Evolutionary conservation across 2,329 filamentous ascomycete genomes (phyloP).

Genomic region (Colletotrichum navitas): DNA sequence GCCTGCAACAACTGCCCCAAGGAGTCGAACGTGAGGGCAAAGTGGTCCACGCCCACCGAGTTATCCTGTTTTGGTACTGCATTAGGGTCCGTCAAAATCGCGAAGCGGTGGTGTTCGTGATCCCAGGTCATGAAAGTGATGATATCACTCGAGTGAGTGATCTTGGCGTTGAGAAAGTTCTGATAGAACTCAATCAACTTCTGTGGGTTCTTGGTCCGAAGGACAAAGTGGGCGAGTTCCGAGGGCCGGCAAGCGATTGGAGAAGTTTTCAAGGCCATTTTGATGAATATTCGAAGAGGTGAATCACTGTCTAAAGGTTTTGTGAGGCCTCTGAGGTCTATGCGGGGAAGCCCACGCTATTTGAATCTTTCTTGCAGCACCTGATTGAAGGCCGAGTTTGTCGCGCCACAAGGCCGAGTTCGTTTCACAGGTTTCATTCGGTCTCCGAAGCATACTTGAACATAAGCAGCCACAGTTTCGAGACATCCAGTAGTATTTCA

Average conservation of each 20-base stretch:
- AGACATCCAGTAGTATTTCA: neutral
- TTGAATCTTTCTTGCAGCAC: neutral
- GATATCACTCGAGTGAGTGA: slow-evolving; percentile 45
- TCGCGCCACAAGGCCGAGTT: neutral
- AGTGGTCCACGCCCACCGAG: slow-evolving; percentile 55
- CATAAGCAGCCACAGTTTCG: too few relatives aligned
- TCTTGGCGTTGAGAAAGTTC: slow-evolving; percentile 52
- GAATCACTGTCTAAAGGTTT: neutral
- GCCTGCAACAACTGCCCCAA: slow-evolving; percentile 52
- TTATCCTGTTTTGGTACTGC: slow-evolving; percentile 44
- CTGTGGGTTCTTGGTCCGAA: slow-evolving; percentile 16
- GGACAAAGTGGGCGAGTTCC: slow-evolving; percentile 33
- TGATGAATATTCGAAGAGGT: neutral
- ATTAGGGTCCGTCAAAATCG: slow-evolving; percentile 50
- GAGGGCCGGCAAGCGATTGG: slow-evolving; percentile 26
- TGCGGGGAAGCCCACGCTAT: slow-evolving; percentile 11
- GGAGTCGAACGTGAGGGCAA: slow-evolving; percentile 56
- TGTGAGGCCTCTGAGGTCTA: too few relatives aligned
- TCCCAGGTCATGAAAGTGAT: slow-evolving; percentile 59
- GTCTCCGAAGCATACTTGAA: neutral
- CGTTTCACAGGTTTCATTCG: slow-evolving; percentile 11
- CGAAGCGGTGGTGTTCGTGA: slow-evolving; percentile 62
- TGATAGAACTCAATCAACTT: slow-evolving; percentile 53
- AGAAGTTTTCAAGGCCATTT: slow-evolving; percentile 20
- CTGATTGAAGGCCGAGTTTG: neutral